Conservation (phyloP, 768 basidiomycete genomes). For the Auriscalpium vulgare region DNA sequence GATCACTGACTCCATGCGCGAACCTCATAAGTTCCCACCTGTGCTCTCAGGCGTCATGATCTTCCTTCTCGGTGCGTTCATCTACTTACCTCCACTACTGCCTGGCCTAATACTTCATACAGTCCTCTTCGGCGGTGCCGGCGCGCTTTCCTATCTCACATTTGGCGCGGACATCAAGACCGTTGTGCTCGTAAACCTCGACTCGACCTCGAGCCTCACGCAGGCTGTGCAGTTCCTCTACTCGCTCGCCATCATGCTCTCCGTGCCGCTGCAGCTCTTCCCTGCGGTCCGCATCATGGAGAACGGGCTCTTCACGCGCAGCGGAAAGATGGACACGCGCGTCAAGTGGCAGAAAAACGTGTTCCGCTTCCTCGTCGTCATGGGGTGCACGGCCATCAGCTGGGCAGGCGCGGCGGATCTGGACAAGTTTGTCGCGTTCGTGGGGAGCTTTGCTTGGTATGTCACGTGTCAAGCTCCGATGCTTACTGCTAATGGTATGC, state of each 20-base stretch:
- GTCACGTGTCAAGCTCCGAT: slow-evolving; percentile 17
- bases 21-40: slow-evolving; percentile 87
- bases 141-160: slow-evolving; percentile 78
- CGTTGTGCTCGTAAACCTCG: slow-evolving; percentile 91
- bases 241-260: slow-evolving; percentile 87
- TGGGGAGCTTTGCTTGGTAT: slow-evolving; percentile 92
- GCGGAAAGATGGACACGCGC: slow-evolving; percentile 70
- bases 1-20: slow-evolving; percentile 94
- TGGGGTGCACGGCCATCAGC: slow-evolving; percentile 75
- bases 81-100: neutral
- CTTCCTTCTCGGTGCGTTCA: slow-evolving; percentile 55
- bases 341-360: slow-evolving; percentile 98
- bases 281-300: slow-evolving; percentile 96
- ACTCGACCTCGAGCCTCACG: slow-evolving; percentile 75
- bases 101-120: slow-evolving; percentile 2
- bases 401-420: slow-evolving; percentile 81
- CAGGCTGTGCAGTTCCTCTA: slow-evolving; percentile 88
- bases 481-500: neutral
- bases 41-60: slow-evolving; percentile 89
- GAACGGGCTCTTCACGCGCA: slow-evolving; percentile 84
- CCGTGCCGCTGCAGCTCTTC: slow-evolving; percentile 93
- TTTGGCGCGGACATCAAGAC: slow-evolving; percentile 86
- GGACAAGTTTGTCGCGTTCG: slow-evolving; percentile 91
- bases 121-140: slow-evolving; percentile 86
- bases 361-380: slow-evolving; percentile 69